Base-by-base conservation (phyloP, 148 eudicot species). In the Silene uniflora region DNA sequence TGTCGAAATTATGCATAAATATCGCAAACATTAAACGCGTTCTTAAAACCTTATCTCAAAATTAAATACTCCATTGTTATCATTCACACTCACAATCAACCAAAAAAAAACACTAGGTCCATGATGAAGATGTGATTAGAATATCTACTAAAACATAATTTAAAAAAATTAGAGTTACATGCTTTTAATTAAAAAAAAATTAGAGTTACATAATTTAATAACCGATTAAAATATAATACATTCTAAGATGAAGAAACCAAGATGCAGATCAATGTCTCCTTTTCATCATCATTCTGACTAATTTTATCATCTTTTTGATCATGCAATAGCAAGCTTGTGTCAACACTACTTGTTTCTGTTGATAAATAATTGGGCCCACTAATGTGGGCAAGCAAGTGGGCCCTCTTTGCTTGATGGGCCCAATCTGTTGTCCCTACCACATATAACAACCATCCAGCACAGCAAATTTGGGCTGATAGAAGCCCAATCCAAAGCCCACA, bases 371-470 rank as follows among this genome's bases (percentile, higher is more conserved):
- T 66, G 17, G 72, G 72, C 56, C 72, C 72, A 44, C 72, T 18
- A 29, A 46, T 23, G 78, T 86, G 82, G 76, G 91, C 86, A 77
- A 93, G 84, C 78, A 49, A 66, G 73, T 91, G 90, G 67, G 98
- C 97, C 81, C 86, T 80, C 25, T 61, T 70, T 3, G 98, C 91
- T 76, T 93, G 88, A 73, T 76, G 58, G 29, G 86, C 78, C 98
- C 98, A 93, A 29, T 91, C 88, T 0, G 98, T 93, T 11, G 94
- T 86, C 84, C 93, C 90, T 0, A 93, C 96, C 63, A 89, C 93
- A 85, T 82, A 88, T 77, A 93, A 77, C 88, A 91, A 82, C 13
- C 86, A 70, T 83, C 92, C 92, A 73, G 89, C 92, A 83, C 96
- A 91, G 54, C 91, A 86, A 7, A 86, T 78, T 62, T 91, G 96